Conservation (phyloP, 305 asterid genomes). For the Fraxinus albicans region DNA sequence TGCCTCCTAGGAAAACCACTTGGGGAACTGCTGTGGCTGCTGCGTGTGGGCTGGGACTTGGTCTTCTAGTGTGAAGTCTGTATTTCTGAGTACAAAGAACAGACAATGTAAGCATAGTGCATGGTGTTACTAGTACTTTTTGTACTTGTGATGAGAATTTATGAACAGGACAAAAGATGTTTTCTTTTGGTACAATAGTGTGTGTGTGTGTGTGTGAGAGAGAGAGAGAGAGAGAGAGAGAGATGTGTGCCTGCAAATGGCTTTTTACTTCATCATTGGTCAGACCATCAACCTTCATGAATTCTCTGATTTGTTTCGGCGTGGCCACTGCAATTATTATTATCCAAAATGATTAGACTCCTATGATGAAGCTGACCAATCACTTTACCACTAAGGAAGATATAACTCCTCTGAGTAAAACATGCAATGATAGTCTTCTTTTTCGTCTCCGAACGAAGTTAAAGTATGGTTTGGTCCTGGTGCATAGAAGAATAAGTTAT, state of each 20-base stretch:
- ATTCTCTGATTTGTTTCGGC: constrained; percentile 88
- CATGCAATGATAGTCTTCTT: background rate
- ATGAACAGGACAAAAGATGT: constrained; percentile 9
- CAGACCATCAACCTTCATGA: constrained; percentile 94
- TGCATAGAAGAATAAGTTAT: too few species aligned
- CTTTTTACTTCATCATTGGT: constrained; percentile 99
- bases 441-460: too few species aligned
- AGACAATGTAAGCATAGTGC: background rate
- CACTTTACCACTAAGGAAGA: background rate
- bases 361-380: background rate
- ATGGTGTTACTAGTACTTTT: background rate
- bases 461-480: too few species aligned
- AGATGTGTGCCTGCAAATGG: constrained; percentile 70
- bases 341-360: constrained; percentile 10
- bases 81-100: constrained; percentile 57
- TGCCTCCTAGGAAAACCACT: constrained; percentile 78
- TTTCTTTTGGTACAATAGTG: background rate
- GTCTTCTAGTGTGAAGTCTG: constrained; percentile 96
- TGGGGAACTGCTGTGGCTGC: constrained; percentile 59
- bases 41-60: constrained; percentile 83
- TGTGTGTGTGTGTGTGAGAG: background rate
- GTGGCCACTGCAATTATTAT: constrained; percentile 70
- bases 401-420: background rate
- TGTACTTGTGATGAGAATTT: constrained; percentile 11
- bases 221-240: constrained; percentile 13